Percentiles rank a stretch among this genome's conserved stretches.
Evolutionary conservation across 129 eudicot species (phyloP).

Genomic region (Flaveria trinervia): DNA sequence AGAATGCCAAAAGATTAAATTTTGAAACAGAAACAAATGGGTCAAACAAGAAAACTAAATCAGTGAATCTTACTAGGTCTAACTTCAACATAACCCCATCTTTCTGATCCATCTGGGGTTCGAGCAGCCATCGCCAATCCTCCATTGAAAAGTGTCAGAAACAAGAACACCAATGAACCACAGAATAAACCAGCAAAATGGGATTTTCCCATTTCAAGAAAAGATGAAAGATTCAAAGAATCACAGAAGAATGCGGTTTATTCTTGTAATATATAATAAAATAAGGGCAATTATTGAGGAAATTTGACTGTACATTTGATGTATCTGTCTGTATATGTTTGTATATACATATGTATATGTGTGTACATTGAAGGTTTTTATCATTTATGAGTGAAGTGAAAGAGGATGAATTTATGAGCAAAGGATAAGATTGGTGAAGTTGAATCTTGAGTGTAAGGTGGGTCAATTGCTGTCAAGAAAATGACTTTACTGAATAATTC

Average conservation of each 20-base stretch:
- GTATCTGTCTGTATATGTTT: not conserved
- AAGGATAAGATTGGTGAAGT: conserved; percentile 21
- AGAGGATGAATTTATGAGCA: not conserved
- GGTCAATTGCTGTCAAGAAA: conserved; percentile 35
- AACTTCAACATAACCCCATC: conserved; percentile 90
- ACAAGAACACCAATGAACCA: conserved; percentile 16
- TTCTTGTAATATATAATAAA: not conserved
- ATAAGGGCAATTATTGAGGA: conserved; percentile 26
- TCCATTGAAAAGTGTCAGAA: conserved; percentile 41
- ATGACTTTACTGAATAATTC: conserved; percentile 32
- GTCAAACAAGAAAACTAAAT: not conserved
- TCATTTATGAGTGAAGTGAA: not conserved
- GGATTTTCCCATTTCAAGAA: conserved; percentile 46
- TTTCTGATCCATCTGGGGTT: conserved; percentile 67
- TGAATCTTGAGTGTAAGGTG: conserved; percentile 24
- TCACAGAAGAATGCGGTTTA: conserved; percentile 3
- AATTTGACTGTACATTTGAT: not conserved
- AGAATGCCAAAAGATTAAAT: not conserved
- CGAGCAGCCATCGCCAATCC: conserved; percentile 38
- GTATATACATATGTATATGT: not conserved
- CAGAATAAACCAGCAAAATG: conserved; percentile 30
- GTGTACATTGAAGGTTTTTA: not conserved
- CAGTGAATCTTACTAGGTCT: conserved; percentile 64
- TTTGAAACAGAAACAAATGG: conserved; percentile 24
- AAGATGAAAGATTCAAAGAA: conserved; percentile 9